Conservation (phyloP, 2,329 filamentous ascomycete genomes). For the Calonectria crousiana region DNA sequence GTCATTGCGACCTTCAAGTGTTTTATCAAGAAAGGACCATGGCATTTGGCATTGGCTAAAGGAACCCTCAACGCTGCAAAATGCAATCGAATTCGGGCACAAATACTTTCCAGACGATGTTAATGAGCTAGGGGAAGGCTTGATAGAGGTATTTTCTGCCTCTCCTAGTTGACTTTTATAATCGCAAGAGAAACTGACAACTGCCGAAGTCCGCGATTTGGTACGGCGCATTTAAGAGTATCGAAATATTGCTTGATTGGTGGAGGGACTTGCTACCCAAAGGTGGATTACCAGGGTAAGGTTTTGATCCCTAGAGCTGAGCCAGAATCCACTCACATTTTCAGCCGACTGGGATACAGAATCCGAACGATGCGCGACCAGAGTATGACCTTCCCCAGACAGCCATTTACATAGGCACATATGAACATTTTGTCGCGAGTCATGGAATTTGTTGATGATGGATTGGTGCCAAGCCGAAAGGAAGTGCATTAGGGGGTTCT, state of each 20-base stretch:
- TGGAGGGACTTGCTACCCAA: constrained; percentile 30
- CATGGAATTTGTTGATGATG: not conserved
- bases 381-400: too few relatives aligned
- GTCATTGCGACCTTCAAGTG: constrained; percentile 16
- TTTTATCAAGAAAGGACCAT: rapidly evolving
- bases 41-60: rapidly evolving
- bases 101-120: constrained; percentile 20
- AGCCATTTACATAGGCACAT: not conserved
- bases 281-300: constrained; percentile 26
- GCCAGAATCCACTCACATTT: too few relatives aligned
- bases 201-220: rapidly evolving
- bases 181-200: too few relatives aligned
- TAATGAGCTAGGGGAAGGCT: rapidly evolving
- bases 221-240: rapidly evolving
- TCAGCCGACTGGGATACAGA: too few relatives aligned
- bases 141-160: constrained; percentile 2
- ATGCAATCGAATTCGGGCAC: rapidly evolving
- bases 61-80: rapidly evolving
- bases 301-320: rapidly evolving
- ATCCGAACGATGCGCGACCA: too few relatives aligned
- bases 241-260: not conserved
- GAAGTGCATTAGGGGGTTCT: constrained; percentile 12
- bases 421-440: not conserved
- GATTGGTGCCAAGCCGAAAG: rapidly evolving
- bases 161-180: too few relatives aligned